These are phyloP conservation scores for Ligustrum vulgare DNA, from an alignment of 257 asterid species.

Conservation along the genomic window DNA sequence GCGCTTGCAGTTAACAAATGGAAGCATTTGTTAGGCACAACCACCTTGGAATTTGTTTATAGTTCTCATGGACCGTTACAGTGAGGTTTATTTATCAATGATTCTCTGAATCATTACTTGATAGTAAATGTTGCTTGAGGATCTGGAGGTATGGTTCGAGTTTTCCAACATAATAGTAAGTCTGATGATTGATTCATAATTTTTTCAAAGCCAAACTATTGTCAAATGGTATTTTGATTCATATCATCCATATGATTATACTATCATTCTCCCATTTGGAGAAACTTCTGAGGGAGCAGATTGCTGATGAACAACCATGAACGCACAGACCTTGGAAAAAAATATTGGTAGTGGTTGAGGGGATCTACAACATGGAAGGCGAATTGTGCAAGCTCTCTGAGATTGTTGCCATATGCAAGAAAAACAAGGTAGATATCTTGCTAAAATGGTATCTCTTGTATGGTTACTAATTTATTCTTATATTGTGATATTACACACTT, in stretches of 20 bases:
- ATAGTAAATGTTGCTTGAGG: conserved; percentile 4
- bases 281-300: conserved; percentile 81
- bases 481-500: too few species aligned
- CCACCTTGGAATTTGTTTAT: too few species aligned
- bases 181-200: conserved; percentile 23
- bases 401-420: conserved; percentile 90
- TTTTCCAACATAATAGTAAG: conserved; percentile 95
- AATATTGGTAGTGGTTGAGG: conserved; percentile 94
- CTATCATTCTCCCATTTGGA: conserved; percentile 63
- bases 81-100: background rate
- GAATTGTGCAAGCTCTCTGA: conserved; percentile 96
- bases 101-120: conserved; percentile 1
- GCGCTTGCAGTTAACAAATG: too few species aligned
- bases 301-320: conserved; percentile 96
- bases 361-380: conserved; percentile 99
- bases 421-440: conserved; percentile 66
- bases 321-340: conserved; percentile 98
- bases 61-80: too few species aligned
- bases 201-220: background rate
- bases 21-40: too few species aligned
- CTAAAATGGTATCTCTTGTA: conserved; percentile 13
- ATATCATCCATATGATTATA: conserved; percentile 21
- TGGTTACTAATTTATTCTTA: too few species aligned
- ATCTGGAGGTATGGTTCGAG: conserved; percentile 43
- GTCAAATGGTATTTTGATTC: background rate